Conservation (phyloP, 768 basidiomycete genomes). For the Leccinum boreale region DNA sequence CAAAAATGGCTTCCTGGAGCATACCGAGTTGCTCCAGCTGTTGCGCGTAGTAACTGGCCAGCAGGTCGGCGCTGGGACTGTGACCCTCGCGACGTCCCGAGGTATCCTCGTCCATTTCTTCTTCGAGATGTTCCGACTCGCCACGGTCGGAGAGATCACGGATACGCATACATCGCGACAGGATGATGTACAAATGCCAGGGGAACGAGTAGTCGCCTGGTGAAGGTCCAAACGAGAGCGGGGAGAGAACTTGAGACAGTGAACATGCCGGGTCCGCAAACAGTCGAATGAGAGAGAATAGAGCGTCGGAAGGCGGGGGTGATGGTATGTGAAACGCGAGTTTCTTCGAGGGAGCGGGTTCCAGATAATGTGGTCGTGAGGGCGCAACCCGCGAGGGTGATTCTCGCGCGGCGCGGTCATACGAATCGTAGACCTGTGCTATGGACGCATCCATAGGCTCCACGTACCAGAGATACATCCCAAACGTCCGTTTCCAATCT, state of each 20-base stretch:
- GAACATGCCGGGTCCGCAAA: conserved; percentile 69
- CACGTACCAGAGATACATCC: conserved; percentile 87
- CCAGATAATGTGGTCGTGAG: conserved; percentile 59
- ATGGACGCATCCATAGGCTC: conserved; percentile 69
- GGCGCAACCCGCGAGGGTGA: conserved; percentile 42
- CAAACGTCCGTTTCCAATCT: conserved; percentile 95
- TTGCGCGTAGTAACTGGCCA: conserved; percentile 81
- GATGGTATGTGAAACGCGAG: conserved; percentile 43
- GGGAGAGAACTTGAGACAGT: conserved; percentile 64
- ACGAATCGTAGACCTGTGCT: conserved; percentile 63
- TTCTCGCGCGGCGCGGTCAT: conserved; percentile 43
- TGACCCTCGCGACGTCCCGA: conserved; percentile 64
- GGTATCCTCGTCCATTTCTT: conserved; percentile 37
- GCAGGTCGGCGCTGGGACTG: conserved; percentile 76
- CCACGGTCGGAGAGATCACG: conserved; percentile 88
- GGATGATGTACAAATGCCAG: conserved; percentile 90
- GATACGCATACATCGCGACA: conserved; percentile 77
- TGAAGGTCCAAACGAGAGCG: conserved; percentile 71
- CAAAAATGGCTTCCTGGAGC: conserved; percentile 85
- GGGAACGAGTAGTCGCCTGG: conserved; percentile 79
- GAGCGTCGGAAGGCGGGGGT: conserved; percentile 58
- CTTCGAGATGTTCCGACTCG: conserved; percentile 37
- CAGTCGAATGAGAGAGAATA: conserved; percentile 80
- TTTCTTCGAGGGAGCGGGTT: conserved; percentile 24
- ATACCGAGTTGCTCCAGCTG: conserved; percentile 80